A percentile compares a stretch with the other conserved stretches of the same genome.
These are phyloP conservation scores for Penicillium sp. DNA, from an alignment of 2,329 filamentous ascomycete genomes.

Conservation along the genomic window DNA sequence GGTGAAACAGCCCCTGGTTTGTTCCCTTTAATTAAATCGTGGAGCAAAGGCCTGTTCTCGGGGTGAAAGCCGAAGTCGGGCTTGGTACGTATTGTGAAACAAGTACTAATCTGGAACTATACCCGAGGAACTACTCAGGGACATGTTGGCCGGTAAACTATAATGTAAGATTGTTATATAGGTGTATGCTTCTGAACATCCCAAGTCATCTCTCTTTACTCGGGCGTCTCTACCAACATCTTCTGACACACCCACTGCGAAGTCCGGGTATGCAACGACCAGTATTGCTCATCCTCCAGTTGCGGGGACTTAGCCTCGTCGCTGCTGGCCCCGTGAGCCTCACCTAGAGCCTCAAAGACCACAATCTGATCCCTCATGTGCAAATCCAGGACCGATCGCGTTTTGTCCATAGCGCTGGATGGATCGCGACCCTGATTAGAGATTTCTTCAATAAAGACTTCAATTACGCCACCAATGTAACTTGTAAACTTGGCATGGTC, in stretches of 20 bases:
- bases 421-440: conserved; percentile 23
- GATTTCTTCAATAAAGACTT: conserved; percentile 48
- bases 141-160: background rate
- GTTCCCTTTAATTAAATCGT: background rate
- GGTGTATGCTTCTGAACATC: background rate
- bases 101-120: background rate
- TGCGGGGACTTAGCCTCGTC: conserved; percentile 12
- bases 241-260: conserved; percentile 46
- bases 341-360: conserved; percentile 58
- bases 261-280: conserved; percentile 45
- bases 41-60: background rate
- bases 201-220: background rate
- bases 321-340: conserved; percentile 15
- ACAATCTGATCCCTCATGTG: conserved; percentile 60
- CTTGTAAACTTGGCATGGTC: background rate
- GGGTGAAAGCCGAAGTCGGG: background rate
- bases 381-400: conserved; percentile 52
- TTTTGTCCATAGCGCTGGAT: background rate
- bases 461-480: conserved; percentile 44
- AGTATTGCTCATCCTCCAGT: conserved; percentile 29
- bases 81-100: background rate
- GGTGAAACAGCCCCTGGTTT: conserved; percentile 1
- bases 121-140: background rate
- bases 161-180: background rate
- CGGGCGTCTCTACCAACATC: conserved; percentile 32